phyloP scores from a whole-genome alignment of 192 early-diverging fungal genomes.

The Tieghemiomyces parasiticus region DNA sequence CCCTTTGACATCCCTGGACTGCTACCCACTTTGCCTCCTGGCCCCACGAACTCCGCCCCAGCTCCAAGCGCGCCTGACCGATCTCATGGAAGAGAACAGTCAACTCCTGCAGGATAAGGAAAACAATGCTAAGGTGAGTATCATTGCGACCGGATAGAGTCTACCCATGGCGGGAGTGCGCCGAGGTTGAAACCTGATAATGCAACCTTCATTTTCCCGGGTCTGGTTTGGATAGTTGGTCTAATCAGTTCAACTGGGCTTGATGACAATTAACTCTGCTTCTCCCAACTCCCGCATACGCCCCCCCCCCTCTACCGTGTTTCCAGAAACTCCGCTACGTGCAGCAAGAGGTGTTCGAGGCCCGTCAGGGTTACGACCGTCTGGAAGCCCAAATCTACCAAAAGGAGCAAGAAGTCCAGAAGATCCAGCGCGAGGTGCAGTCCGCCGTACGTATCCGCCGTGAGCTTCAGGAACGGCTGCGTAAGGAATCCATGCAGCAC shows the following conservation, averaged over 20 bases:
- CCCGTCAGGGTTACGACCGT: conserved; percentile 21
- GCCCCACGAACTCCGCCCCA: too few species aligned
- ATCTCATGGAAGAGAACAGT: not conserved
- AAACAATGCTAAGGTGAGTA: not conserved
- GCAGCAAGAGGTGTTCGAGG: conserved; percentile 20
- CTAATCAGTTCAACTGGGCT: too few species aligned
- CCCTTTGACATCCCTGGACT: too few species aligned
- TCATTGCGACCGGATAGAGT: too few species aligned
- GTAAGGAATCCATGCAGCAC: conserved; percentile 13
- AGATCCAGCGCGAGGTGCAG: conserved; percentile 15
- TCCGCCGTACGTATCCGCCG: conserved; percentile 16
- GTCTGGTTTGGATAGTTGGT: too few species aligned
- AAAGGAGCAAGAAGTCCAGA: conserved; percentile 17
- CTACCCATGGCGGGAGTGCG: too few species aligned
- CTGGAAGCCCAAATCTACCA: conserved; percentile 24
- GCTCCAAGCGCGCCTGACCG: not conserved
- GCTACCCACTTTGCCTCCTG: too few species aligned
- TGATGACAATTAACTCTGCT: too few species aligned
- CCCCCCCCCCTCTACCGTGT: too few species aligned
- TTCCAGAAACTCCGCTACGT: not conserved
- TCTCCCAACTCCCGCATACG: too few species aligned
- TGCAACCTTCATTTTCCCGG: too few species aligned
- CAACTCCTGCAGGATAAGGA: conserved; percentile 1
- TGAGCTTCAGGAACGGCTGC: conserved; percentile 14
- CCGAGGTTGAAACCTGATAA: too few species aligned